A percentile compares a stretch with the other conserved stretches of the same genome.
Conservation (phyloP, 192 early-diverging fungal species). For the Irineochytrium annulatum region DNA sequence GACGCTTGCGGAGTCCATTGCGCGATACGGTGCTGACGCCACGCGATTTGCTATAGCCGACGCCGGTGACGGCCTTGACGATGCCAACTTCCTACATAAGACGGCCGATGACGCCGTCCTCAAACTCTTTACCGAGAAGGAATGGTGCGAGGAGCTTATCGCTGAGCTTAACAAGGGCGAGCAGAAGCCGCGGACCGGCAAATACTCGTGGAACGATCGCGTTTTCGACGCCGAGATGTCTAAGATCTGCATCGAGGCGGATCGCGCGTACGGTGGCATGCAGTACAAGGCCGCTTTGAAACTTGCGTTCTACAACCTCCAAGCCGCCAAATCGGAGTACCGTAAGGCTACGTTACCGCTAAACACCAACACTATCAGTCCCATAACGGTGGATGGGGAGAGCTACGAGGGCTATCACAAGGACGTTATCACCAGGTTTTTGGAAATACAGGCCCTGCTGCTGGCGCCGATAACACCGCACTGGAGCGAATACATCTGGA, state of each 20-base stretch:
- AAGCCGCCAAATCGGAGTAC: constrained; percentile 83
- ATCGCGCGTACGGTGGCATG: constrained; percentile 71
- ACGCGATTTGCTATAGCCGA: constrained; percentile 92
- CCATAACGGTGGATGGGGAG: constrained; percentile 8
- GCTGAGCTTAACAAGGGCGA: constrained; percentile 33
- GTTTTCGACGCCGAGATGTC: constrained; percentile 93
- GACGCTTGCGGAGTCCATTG: constrained; percentile 72
- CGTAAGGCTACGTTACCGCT: constrained; percentile 62
- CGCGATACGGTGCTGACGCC: constrained; percentile 93
- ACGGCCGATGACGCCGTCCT: constrained; percentile 95
- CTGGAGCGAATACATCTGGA: constrained; percentile 92
- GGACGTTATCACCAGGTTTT: constrained; percentile 77
- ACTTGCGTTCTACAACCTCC: constrained; percentile 85
- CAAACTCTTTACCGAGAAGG: constrained; percentile 80
- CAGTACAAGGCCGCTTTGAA: constrained; percentile 91
- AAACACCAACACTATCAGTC: too few species aligned
- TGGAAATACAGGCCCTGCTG: constrained; percentile 78
- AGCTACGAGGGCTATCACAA: constrained; percentile 75
- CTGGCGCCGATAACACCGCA: constrained; percentile 89
- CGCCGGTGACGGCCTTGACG: constrained; percentile 93
- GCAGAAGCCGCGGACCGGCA: constrained; percentile 48
- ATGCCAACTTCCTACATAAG: constrained; percentile 96
- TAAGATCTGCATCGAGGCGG: constrained; percentile 60
- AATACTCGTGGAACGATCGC: constrained; percentile 73
- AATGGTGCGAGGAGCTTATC: constrained; percentile 81